Conservation (phyloP, 306 rosid species). For the Ammopiptanthus mongolicus region DNA sequence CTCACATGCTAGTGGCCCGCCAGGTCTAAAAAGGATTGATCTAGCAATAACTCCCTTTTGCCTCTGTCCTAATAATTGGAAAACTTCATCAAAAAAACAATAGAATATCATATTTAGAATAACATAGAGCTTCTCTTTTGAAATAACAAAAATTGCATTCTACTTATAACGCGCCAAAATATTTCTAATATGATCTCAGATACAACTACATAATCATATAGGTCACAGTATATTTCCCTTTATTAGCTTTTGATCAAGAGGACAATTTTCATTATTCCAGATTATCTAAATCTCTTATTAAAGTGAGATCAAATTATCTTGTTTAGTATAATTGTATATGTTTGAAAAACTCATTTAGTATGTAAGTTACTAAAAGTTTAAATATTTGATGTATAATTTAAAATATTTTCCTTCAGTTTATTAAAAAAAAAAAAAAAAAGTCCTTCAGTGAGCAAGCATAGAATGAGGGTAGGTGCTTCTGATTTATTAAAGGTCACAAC, state of each 20-base stretch:
- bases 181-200: conserved; percentile 1
- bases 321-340: neutral
- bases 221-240: neutral
- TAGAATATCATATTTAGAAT: conserved; percentile 10
- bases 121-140: neutral
- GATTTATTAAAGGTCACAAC: too few relatives aligned
- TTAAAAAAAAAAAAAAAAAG: too few relatives aligned
- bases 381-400: too few relatives aligned
- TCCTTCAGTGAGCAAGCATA: too few relatives aligned
- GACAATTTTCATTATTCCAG: neutral
- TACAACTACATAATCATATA: neutral
- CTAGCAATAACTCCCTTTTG: conserved; percentile 88
- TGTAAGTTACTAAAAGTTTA: too few relatives aligned
- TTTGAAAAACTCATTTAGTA: too few relatives aligned
- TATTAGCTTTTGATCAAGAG: neutral
- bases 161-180: neutral
- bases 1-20: conserved; percentile 74
- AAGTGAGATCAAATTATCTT: neutral
- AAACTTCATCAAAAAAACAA: conserved; percentile 39
- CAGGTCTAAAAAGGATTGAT: conserved; percentile 80
- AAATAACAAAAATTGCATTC: neutral
- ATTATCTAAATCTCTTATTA: neutral
- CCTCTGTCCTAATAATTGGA: conserved; percentile 77
- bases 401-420: too few relatives aligned
- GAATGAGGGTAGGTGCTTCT: too few relatives aligned